Base-by-base conservation (phyloP, 192 early-diverging fungal species). In the Rhizoclosmatium globosum region DNA sequence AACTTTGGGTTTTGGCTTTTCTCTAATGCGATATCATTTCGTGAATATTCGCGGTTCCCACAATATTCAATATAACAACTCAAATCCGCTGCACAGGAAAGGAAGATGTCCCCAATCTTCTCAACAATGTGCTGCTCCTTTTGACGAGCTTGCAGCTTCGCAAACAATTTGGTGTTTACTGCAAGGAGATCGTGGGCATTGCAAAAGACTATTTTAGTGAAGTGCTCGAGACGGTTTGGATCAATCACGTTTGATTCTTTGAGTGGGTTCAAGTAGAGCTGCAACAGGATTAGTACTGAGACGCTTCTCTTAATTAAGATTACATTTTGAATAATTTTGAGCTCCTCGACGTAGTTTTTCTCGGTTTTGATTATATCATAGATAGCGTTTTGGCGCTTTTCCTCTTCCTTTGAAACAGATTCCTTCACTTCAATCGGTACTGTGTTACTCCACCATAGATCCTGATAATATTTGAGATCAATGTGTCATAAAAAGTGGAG, bases 291-390 rank as follows among this genome's bases (percentile, higher is more conserved):
- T 3, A 17, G 39, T 31, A 15, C 56, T 9, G 31, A 66, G 47
- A 64, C 1, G 0, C 9, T 0, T 17, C 9, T 17, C 0, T 13
- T 13, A 53, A 17, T 17, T 15, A 31, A 45, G 19, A 46, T 3
- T 64, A 86, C 93, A 73, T 90, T 91, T 80, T 93, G 87, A 13
- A 98, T 83, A 45, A 94, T 89, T 65, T 90, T 91, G 48, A 99
- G 84, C 66, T 99, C 96, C 58, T 89, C 88, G 46, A 97, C 94
- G 88, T 95, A 99, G 79, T 97, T 94, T 72, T 92, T 91, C 79
- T 99, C 95, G 3, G 93, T 96, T 53, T 95, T 91, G 44, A 97
- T 93, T 59, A 98, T 74, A 84, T 99, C 97, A 79, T 92, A 97
- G 79, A 99, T 94, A 47, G 91, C 89, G 83, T 99, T 96, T 79